Conservation (phyloP, 2,329 filamentous ascomycete species). For the Ceratocystis harringtonii region DNA sequence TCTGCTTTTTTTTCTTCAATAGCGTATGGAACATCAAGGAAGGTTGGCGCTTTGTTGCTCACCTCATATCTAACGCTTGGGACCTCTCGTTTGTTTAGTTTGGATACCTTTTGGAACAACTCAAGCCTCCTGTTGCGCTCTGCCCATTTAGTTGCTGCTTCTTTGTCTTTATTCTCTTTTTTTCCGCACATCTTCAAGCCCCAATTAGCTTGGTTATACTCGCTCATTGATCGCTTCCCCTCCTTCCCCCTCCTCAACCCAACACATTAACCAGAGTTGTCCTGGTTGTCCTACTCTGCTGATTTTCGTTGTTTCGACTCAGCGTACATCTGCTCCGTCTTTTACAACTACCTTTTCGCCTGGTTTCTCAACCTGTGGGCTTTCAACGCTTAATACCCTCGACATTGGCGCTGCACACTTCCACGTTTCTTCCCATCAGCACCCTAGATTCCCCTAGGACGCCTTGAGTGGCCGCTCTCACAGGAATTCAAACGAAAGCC, state of each 20-base stretch:
- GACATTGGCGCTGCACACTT: background rate
- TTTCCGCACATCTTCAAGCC: background rate
- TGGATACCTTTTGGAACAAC: background rate
- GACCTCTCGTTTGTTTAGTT: constrained; percentile 1
- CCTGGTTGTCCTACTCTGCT: background rate
- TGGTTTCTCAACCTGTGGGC: background rate
- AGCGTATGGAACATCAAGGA: background rate
- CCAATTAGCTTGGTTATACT: background rate
- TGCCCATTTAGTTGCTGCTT: background rate
- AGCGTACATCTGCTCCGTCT: background rate
- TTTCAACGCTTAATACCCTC: background rate
- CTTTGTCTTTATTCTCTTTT: constrained; percentile 1
- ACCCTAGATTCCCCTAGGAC: constrained; percentile 11
- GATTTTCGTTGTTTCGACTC: background rate
- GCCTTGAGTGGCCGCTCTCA: constrained; percentile 17
- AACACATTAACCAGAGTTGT: background rate
- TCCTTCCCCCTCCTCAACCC: background rate
- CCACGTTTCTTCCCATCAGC: background rate
- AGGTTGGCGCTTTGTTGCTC: constrained; percentile 2
- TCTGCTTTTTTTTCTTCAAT: constrained; percentile 8
- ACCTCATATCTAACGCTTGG: background rate
- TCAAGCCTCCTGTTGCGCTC: background rate
- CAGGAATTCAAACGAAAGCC: constrained; percentile 1
- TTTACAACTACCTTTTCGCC: background rate
- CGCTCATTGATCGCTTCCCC: background rate